phyloP scores from a whole-genome alignment of 371 early-diverging fungal genomes.

The Circinella umbellata region DNA sequence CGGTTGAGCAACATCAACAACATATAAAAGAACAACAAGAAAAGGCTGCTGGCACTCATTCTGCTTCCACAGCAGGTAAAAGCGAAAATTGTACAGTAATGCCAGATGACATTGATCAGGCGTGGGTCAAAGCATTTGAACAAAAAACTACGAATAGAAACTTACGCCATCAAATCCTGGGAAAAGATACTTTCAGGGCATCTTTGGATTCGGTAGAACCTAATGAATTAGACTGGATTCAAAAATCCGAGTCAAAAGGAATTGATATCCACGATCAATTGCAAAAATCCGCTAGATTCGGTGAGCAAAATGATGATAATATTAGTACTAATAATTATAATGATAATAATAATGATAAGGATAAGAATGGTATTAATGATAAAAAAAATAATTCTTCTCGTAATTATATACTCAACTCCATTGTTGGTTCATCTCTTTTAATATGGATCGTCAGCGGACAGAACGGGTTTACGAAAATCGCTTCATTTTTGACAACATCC shows the following conservation, averaged over 20 bases:
- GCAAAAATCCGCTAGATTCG: constrained; percentile 4
- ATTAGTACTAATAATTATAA: background rate
- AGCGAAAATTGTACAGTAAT: background rate
- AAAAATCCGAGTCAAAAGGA: background rate
- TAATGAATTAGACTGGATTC: background rate
- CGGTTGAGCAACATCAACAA: background rate
- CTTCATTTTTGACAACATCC: constrained; percentile 5
- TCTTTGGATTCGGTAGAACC: constrained; percentile 1
- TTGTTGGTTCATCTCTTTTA: constrained; percentile 13
- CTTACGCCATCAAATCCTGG: background rate
- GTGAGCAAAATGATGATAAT: background rate
- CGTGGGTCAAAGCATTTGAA: constrained; percentile 25
- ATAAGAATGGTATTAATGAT: background rate
- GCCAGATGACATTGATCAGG: constrained; percentile 20
- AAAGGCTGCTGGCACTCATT: background rate
- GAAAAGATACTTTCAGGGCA: constrained; percentile 12
- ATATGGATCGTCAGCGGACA: constrained; percentile 19
- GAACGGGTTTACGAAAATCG: constrained; percentile 11
- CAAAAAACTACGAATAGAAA: constrained; percentile 15
- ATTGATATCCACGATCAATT: background rate
- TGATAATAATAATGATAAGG: background rate
- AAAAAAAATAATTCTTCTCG: background rate
- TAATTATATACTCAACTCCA: constrained; percentile 12
- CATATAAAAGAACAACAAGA: constrained; percentile 10
- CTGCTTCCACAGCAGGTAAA: background rate